A percentile compares a stretch with the other conserved stretches of the same genome.
Evolutionary conservation across 768 basidiomycete genomes (phyloP).

Genomic region (Lentinula sp.): DNA sequence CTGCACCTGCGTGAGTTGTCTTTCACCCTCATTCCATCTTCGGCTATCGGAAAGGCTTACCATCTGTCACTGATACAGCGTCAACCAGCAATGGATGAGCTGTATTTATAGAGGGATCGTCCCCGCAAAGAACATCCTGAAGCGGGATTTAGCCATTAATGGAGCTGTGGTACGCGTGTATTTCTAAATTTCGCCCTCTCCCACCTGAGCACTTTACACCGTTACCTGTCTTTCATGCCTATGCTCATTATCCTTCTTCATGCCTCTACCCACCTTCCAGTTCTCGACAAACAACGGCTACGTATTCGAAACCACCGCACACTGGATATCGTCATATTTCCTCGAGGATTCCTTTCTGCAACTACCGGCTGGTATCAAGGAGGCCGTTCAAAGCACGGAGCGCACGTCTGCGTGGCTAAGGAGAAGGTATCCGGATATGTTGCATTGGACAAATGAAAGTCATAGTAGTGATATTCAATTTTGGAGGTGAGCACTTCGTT

Average conservation of each 20-base stretch:
- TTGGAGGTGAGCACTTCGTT: neutral
- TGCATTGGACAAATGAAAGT: slow-evolving; percentile 18
- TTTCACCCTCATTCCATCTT: neutral
- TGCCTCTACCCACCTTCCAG: slow-evolving; percentile 21
- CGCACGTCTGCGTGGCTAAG: slow-evolving; percentile 47
- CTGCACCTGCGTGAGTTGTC: neutral
- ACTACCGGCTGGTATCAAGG: slow-evolving; percentile 38
- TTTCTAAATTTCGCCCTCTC: neutral
- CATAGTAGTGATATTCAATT: slow-evolving; percentile 6
- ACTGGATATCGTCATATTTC: slow-evolving; percentile 66
- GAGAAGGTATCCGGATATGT: slow-evolving; percentile 45
- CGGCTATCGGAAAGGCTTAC: neutral
- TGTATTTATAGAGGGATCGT: slow-evolving; percentile 58
- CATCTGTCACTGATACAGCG: slow-evolving; percentile 15
- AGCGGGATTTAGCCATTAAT: slow-evolving; percentile 57
- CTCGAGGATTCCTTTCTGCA: slow-evolving; percentile 43
- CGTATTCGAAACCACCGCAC: slow-evolving; percentile 45
- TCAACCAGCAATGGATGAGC: slow-evolving; percentile 31
- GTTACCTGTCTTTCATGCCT: neutral
- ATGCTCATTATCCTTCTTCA: neutral
- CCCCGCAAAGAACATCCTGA: slow-evolving; percentile 50
- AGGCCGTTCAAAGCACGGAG: slow-evolving; percentile 38
- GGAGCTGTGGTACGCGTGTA: slow-evolving; percentile 45
- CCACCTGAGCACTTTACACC: neutral
- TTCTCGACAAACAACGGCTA: slow-evolving; percentile 53